Evolutionary conservation across 2,329 filamentous ascomycete genomes (phyloP), one percentile per base, ranked within the genome.

Genomic region (Diaporthe destruens): DNA sequence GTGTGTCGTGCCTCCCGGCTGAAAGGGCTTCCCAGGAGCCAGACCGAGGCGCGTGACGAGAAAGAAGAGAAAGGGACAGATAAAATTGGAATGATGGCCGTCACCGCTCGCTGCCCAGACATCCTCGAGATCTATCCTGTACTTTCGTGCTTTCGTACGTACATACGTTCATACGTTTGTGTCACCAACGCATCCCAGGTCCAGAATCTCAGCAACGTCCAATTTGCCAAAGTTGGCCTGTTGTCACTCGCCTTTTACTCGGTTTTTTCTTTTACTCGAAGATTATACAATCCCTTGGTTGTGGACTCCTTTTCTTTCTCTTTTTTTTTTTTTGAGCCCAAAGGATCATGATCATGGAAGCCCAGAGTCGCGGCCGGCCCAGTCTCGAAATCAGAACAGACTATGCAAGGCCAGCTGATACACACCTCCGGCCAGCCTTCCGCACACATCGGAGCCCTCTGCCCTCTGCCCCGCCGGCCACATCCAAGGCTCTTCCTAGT

Each of bases 311-410:
- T 11, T 14, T 49, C 47, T 47, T 23, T 66, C 20, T 70, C 18
- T 32, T 39, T 54, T n/a, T 61, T 14, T 61, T 2, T 36, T 42
- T n/a, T n/a, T 51, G 49, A n/a, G 42, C 49, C 20, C 55, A 34
- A n/a, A 49, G 32, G 20, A 59, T 49, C n/a, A 65, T 61, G 66
- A 59, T 75, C 76, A 81, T 78, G 76, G 77, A 81, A 73, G 77
- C 80, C 9, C 79, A 80, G 61, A 70, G 70, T 56, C 76, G 79
- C 57, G 74, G 75, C 49, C 80, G 80, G 18, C 81, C 80, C 42
- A 79, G 75, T 75, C 78, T 84, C 65, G 78, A 81, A 80, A 80
- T 80, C 25, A 76, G 76, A 66, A 78, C 79, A 51, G 77, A 80
- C 59, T 77, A 75, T 51, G 59, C 77, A 16, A 23, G 32, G 32